Base-by-base conservation (phyloP, 768 basidiomycete species). In the Suillus fuscotomentosus region DNA sequence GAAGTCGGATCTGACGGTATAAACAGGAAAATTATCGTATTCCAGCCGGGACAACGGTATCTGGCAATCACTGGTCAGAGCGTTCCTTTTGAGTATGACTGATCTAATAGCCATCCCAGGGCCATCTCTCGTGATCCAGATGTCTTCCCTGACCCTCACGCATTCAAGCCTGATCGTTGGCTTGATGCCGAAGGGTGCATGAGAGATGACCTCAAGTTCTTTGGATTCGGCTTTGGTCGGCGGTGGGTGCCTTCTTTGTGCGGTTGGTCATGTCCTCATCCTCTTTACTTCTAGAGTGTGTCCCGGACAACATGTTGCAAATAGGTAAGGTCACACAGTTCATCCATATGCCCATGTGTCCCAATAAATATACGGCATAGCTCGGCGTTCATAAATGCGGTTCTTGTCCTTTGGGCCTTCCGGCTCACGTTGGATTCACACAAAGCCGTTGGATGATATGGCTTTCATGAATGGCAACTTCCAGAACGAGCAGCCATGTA, bases 101-200 rank as follows among this genome's bases (percentile, higher is more conserved):
- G 50, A 27, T 27, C 27, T 17, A 22, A n/a, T n/a, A 9, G 17
- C 60, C 5, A 3, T 55, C 53, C 31, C 10, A 74, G 72, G 73
- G 61, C 43, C 43, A 73, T 74, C 15, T 66, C 67, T 6, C 70
- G 70, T 1, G 73, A 73, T 48, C 73, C 73, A 3, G 66, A 71
- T 0, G 70, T 67, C 8, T 74, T 74, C 62, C 73, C 73, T 0
- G 64, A 74, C 4, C 71, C 87, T 1, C 84, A 89, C 62, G 68
- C 36, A 15, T 88, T 89, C 71, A 74, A 82, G 42, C 86, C 86
- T 1, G 79, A 83, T 65, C 77, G 87, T 17, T 89, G 87, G 87
- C 63, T 87, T 20, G 67, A 62, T 43, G 64, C 67, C 5, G 76
- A 84, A 0, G 83, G 83, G 0, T 76, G 71, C 34, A 64, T 87